Percentiles rank a stretch among this genome's conserved stretches.
Conservation (phyloP, 2,329 filamentous ascomycete genomes). For the Diaporthe eres region DNA sequence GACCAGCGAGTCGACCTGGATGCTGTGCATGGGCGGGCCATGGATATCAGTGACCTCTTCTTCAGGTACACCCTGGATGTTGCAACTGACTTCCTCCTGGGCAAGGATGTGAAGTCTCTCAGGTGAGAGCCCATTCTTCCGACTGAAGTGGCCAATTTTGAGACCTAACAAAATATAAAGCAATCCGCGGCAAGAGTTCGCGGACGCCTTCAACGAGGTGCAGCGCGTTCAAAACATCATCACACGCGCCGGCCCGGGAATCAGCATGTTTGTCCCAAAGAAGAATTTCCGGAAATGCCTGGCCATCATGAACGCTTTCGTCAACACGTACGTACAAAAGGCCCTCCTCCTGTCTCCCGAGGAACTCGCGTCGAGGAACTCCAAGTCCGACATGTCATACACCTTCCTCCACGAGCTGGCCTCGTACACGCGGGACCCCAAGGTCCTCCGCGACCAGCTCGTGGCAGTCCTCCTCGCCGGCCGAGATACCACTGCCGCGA, state of each 20-base stretch:
- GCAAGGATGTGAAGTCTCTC: constrained; percentile 78
- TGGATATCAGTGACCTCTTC: constrained; percentile 83
- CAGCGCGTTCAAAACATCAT: constrained; percentile 81
- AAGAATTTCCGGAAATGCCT: constrained; percentile 74
- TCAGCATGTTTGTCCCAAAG: constrained; percentile 75
- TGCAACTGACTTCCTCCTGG: constrained; percentile 88
- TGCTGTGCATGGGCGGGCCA: constrained; percentile 71
- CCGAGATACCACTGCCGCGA: constrained; percentile 87
- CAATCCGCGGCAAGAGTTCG: constrained; percentile 76
- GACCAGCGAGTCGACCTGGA: constrained; percentile 75
- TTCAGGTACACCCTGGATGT: constrained; percentile 90
- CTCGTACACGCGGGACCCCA: constrained; percentile 79
- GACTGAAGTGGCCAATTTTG: background rate
- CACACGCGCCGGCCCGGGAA: constrained; percentile 72
- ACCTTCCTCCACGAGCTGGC: constrained; percentile 91
- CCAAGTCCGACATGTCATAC: constrained; percentile 79
- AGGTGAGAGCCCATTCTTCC: constrained; percentile 54
- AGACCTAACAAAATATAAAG: constrained; percentile 48
- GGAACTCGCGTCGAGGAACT: constrained; percentile 78
- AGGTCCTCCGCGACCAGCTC: constrained; percentile 86
- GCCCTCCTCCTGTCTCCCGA: constrained; percentile 77
- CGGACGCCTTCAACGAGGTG: constrained; percentile 85
- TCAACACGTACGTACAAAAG: constrained; percentile 82
- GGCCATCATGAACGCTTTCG: constrained; percentile 80
- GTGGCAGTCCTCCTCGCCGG: constrained; percentile 87